Conservation (phyloP, 768 basidiomycete genomes). For the Amanita rubescens region DNA sequence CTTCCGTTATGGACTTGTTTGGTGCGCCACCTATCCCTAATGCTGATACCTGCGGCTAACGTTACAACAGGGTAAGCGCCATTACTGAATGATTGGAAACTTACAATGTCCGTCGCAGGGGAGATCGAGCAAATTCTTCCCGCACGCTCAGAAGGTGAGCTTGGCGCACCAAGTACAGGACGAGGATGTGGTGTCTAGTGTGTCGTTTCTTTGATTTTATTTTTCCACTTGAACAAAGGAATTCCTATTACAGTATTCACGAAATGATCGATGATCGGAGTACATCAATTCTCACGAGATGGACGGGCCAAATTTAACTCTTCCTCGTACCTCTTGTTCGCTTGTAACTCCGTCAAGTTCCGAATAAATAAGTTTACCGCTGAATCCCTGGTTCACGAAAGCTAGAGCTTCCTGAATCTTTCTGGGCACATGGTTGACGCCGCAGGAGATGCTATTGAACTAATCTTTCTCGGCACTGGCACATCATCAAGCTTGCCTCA, state of each 20-base stretch:
- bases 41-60: background rate
- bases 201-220: conserved; percentile 20
- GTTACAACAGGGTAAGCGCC: conserved; percentile 1
- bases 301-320: background rate
- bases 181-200: conserved; percentile 86
- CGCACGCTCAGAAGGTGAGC: conserved; percentile 92
- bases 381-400: background rate
- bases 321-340: background rate
- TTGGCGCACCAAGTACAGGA: conserved; percentile 77
- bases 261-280: background rate
- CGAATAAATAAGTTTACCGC: background rate
- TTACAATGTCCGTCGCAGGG: conserved; percentile 40
- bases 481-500: conserved; percentile 69
- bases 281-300: background rate
- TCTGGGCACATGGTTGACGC: background rate
- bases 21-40: conserved; percentile 39
- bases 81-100: background rate
- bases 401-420: background rate
- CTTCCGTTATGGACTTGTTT: conserved; percentile 92
- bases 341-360: background rate
- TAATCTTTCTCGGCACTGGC: conserved; percentile 82
- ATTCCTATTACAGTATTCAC: background rate
- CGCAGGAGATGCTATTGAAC: conserved; percentile 27
- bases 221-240: background rate
- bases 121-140: conserved; percentile 88